phyloP scores from a whole-genome alignment of 2,329 filamentous ascomycete genomes.

The Stagonosporopsis chrysanthemi region DNA sequence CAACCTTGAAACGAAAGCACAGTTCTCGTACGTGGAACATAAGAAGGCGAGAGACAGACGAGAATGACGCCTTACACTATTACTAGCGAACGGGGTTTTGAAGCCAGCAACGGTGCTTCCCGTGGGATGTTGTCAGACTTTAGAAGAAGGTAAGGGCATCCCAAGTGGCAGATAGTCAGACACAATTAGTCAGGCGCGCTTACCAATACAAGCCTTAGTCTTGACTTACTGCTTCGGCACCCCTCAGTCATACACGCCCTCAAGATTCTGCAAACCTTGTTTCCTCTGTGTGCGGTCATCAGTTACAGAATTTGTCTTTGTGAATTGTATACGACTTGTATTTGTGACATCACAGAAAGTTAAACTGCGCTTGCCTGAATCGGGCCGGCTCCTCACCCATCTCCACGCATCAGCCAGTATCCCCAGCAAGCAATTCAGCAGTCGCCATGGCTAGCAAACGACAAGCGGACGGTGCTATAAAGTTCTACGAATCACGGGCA shows the following conservation, averaged over 20 bases:
- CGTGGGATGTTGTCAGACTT: background rate
- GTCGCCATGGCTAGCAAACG: conserved; percentile 14
- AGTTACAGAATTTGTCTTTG: background rate
- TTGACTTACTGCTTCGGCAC: conserved; percentile 1
- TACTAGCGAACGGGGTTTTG: background rate
- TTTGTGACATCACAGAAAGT: background rate
- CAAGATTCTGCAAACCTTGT: background rate
- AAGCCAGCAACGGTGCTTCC: background rate
- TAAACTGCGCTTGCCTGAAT: background rate
- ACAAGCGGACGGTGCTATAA: conserved; percentile 41
- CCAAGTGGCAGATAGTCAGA: background rate
- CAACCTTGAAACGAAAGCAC: no score
- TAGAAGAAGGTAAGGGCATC: background rate
- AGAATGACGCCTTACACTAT: background rate
- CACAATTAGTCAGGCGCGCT: conserved; percentile 11
- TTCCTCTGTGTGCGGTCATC: background rate
- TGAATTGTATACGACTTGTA: background rate
- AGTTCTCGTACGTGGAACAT: no score
- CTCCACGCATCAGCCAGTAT: background rate
- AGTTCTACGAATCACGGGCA: conserved; percentile 48
- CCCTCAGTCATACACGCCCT: conserved; percentile 5
- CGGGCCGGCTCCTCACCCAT: conserved; percentile 1
- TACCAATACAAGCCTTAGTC: conserved; percentile 14
- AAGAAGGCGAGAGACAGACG: background rate
- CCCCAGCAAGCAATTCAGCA: background rate